Percentiles rank a stretch among this genome's conserved stretches.
These are phyloP conservation scores for Penicillium sp. DNA, from an alignment of 2,329 filamentous ascomycete genomes.

Conservation along the genomic window DNA sequence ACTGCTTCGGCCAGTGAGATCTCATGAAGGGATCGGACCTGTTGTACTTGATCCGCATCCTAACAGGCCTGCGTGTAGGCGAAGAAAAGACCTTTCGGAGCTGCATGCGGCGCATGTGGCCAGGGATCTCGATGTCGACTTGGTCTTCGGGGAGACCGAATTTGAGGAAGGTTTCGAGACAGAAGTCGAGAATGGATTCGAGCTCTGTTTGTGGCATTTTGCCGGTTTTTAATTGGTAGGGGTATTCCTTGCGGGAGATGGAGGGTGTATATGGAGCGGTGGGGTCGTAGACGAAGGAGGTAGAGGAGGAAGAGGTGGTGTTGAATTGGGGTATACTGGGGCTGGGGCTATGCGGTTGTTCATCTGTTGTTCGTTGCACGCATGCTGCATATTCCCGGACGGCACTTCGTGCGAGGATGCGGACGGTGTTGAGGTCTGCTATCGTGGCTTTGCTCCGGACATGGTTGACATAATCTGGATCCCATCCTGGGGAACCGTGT, in stretches of 20 bases:
- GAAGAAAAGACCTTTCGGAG: slow-evolving; percentile 10
- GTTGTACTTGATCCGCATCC: slow-evolving; percentile 9
- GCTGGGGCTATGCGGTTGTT: neutral
- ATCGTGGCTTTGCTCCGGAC: slow-evolving; percentile 27
- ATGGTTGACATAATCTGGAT: slow-evolving; percentile 23
- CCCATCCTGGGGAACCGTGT: slow-evolving; percentile 26
- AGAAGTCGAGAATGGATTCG: slow-evolving; percentile 31
- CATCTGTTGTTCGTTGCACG: neutral
- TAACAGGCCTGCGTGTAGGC: neutral
- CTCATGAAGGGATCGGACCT: slow-evolving; percentile 14
- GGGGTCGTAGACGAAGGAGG: slow-evolving; percentile 5
- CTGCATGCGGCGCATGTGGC: slow-evolving; percentile 26
- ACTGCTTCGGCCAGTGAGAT: slow-evolving; percentile 5
- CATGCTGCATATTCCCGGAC: slow-evolving; percentile 25
- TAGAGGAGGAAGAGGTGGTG: neutral
- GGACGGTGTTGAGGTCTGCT: slow-evolving; percentile 35
- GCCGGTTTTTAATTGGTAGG: slow-evolving; percentile 3
- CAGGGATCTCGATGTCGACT: slow-evolving; percentile 35
- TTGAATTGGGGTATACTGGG: neutral
- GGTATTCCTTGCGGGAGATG: slow-evolving; percentile 8
- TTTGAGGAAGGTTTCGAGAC: slow-evolving; percentile 29
- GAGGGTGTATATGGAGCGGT: slow-evolving; percentile 1
- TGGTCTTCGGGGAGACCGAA: slow-evolving; percentile 27
- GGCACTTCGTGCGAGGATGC: slow-evolving; percentile 36
- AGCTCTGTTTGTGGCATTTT: slow-evolving; percentile 16